Base-by-base conservation (phyloP, 2,329 filamentous ascomycete genomes). In the Hymenoscyphus linearis region DNA sequence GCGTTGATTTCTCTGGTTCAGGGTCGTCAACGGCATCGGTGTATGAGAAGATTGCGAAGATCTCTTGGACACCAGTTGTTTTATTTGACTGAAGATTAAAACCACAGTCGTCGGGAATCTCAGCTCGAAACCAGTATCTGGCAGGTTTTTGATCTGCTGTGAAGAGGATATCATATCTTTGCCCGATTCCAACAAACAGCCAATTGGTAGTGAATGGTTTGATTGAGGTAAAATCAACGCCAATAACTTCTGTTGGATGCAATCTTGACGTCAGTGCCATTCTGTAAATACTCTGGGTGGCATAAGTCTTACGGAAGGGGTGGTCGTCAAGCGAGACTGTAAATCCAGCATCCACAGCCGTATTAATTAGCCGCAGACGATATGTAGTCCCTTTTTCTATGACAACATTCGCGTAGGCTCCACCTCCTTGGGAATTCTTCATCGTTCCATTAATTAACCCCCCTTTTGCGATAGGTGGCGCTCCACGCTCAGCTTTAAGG, bases 161-260 rank as follows among this genome's bases (percentile, higher is more conserved):
- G 61, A 84, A 79, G 7, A 81, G 64, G 72, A 68, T 61, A 59
- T 67, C 65, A 65, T 68, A 74, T 61, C 75, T 70, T 67, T 85
- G 83, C 54, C 80, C 82, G 54, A 87, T 78, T 26, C 79, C 84
- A 16, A 89, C 75, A 12, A 79, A 83, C 26, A 88, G 74, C 4
- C 83, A 78, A 6, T 81, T 76, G 0, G 85, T 85, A 3, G 80
- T 76, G 71, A 87, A 89, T 0, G 86, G 85, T 37, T 76, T 12
- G 82, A 86, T 77, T 1, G 83, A 82, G 0, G 86, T 81, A 10
- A 77, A 69, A 54, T 86, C 78, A 68, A 89, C 89, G 74, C 86
- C 86, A 55, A 90, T 77, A 4, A 80, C 82, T 0, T 85, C 86
- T 1, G 83, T 67, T 44, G 37, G 16, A 18, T 6, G 26, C n/a